Evolutionary conservation across 2,329 filamentous ascomycete species (phyloP), one percentile per base, ranked within the genome.

Genomic region (Aspergillus sojae): DNA sequence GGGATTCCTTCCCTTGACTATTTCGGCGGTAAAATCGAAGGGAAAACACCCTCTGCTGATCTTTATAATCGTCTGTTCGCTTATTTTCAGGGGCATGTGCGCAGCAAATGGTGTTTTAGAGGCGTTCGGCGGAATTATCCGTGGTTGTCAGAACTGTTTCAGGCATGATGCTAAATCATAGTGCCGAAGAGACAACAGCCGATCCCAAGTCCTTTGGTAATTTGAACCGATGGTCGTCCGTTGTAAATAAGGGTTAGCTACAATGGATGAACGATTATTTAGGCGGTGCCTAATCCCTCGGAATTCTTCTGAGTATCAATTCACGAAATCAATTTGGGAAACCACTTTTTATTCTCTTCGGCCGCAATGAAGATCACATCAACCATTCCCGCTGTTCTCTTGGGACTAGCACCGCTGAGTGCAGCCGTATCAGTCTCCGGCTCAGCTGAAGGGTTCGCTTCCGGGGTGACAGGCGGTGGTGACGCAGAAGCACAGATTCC

Each of bases 381-480:
- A 23, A 45, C 32, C 23, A 26, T 23, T 19, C 19, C 23, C 43
- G 55, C 36, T 45, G 55, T 26, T 7, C 46, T 50, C 23, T 16
- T 50, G 26, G 46, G 23, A n/a, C 46, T 50, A 19, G 46, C 7
- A 30, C 46, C 26, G 46, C 41, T 54, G 16, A 48, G 28, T n/a
- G 48, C 34, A 4, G 64, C 67, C 30, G 60, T 64, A n/a, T 62
- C 58, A 7, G 69, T 73, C 48, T 65, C 64, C 3, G 71, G 71
- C 14, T 63, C 75, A 34, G 73, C 80, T 7, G 74, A 79, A 61
- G 81, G 81, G 34, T 83, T 83, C 63, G 81, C 80, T 12, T 71
- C 74, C 57, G 84, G 84, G 54, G 83, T 85, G 23, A 89, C 86
- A 9, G 87, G 87, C 45, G 87, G 87, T 65, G 86, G 85, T 58